These are phyloP conservation scores for Nigrospora sphaerica DNA, from an alignment of 2,329 filamentous ascomycete genomes.

Conservation along the genomic window DNA sequence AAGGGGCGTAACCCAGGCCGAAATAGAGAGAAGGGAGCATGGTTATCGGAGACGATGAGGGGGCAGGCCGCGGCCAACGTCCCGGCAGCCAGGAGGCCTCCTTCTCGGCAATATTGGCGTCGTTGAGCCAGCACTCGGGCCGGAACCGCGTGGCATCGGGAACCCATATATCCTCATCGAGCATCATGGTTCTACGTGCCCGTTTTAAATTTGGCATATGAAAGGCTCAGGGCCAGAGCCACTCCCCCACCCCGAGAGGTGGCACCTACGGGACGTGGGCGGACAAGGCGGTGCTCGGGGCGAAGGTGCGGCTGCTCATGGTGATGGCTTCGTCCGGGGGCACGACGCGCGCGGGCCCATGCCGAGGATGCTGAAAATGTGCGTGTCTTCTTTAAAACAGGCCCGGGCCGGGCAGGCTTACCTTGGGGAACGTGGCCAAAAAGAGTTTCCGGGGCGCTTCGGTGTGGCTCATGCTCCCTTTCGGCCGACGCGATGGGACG, in stretches of 20 bases:
- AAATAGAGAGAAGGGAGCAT: background rate
- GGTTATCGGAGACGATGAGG: too few relatives aligned
- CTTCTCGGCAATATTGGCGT: background rate
- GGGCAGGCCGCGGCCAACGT: too few relatives aligned
- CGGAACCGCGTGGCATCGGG: conserved; percentile 3
- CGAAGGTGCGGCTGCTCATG: conserved; percentile 1
- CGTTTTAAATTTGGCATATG: background rate
- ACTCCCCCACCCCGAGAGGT: background rate
- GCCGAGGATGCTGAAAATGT: background rate
- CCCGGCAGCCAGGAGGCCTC: conserved; percentile 3
- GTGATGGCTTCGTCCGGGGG: background rate
- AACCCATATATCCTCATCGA: conserved; percentile 1
- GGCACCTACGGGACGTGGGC: conserved; percentile 2
- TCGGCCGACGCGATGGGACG: conserved; percentile 34
- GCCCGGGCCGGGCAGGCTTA: conserved; percentile 9
- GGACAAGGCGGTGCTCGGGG: conserved; percentile 1
- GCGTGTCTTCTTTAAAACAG: conserved; percentile 6
- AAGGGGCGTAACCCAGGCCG: conserved; percentile 7
- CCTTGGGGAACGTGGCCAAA: conserved; percentile 23
- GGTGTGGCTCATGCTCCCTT: conserved; percentile 33
- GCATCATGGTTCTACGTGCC: background rate
- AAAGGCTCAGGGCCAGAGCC: conserved; percentile 1
- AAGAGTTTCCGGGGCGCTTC: conserved; percentile 30
- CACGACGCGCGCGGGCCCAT: conserved; percentile 3
- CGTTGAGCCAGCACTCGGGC: conserved; percentile 4